phyloP scores from a whole-genome alignment of 2,329 filamentous ascomycete genomes.

The Aspergillus ruber region DNA sequence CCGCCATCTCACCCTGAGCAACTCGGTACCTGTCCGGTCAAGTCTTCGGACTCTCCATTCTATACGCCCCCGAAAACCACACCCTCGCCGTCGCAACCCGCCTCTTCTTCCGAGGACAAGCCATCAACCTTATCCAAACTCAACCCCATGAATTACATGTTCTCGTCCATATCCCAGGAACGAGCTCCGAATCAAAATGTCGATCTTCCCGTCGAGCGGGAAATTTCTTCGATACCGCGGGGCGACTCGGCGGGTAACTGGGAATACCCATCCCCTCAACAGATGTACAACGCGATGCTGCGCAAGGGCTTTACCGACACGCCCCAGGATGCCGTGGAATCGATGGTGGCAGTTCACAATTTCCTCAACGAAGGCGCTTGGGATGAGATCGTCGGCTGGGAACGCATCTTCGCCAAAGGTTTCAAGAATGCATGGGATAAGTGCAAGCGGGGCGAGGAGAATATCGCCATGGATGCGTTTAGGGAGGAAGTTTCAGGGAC shows the following conservation, averaged over 20 bases:
- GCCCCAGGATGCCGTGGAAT: slow-evolving; percentile 84
- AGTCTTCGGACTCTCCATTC: slow-evolving; percentile 47
- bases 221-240: slow-evolving; percentile 85
- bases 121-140: slow-evolving; percentile 56
- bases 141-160: slow-evolving; percentile 94
- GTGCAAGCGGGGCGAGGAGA: slow-evolving; percentile 67
- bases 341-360: slow-evolving; percentile 97
- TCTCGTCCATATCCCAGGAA: slow-evolving; percentile 73
- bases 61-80: slow-evolving; percentile 29
- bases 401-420: slow-evolving; percentile 73
- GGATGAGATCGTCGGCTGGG: slow-evolving; percentile 92
- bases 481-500: slow-evolving; percentile 40
- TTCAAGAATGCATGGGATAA: slow-evolving; percentile 65
- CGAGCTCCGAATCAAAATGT: slow-evolving; percentile 66
- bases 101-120: slow-evolving; percentile 18
- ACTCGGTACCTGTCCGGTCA: slow-evolving; percentile 39
- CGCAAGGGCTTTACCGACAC: slow-evolving; percentile 95
- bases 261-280: slow-evolving; percentile 97
- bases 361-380: slow-evolving; percentile 97
- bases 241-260: slow-evolving; percentile 69
- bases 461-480: slow-evolving; percentile 50
- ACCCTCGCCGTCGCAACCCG: slow-evolving; percentile 25
- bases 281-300: slow-evolving; percentile 98
- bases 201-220: slow-evolving; percentile 70
- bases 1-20: slow-evolving; percentile 20